Evolutionary conservation across 805 yeast species (phyloP).

Genomic region (Zygoascus ofunaensis): DNA sequence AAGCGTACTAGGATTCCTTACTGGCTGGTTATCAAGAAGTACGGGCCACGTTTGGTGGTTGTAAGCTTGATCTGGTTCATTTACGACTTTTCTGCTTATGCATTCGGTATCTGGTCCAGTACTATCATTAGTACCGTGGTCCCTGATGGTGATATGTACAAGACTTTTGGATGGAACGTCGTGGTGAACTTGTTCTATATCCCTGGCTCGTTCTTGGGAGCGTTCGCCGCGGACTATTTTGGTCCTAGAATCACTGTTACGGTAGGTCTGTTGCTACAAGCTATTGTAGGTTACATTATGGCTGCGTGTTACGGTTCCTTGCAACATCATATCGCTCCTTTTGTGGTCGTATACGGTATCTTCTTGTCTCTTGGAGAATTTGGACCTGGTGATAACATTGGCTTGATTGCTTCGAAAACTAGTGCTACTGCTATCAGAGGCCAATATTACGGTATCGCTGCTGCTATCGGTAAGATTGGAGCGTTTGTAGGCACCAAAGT

Average conservation of each 20-base stretch:
- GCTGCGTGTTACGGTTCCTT: conserved; percentile 57
- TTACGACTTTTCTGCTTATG: conserved; percentile 80
- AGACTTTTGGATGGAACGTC: conserved; percentile 86
- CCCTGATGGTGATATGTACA: conserved; percentile 52
- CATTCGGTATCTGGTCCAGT: conserved; percentile 78
- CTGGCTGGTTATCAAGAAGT: conserved; percentile 59
- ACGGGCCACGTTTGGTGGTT: conserved; percentile 68
- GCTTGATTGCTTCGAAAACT: conserved; percentile 78
- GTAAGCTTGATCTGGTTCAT: conserved; percentile 82
- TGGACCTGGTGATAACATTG: conserved; percentile 91
- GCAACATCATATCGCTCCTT: conserved; percentile 57
- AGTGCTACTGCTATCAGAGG: conserved; percentile 84
- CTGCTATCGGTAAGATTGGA: conserved; percentile 86
- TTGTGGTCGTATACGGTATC: conserved; percentile 81
- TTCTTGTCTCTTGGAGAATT: conserved; percentile 84
- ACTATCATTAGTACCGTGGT: conserved; percentile 55
- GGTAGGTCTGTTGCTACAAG: conserved; percentile 63
- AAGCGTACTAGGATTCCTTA: conserved; percentile 58
- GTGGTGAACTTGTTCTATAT: conserved; percentile 80
- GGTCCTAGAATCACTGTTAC: conserved; percentile 83
- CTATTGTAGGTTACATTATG: conserved; percentile 73
- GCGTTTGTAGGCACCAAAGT: conserved; percentile 86
- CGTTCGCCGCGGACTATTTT: conserved; percentile 69
- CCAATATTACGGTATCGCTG: conserved; percentile 81
- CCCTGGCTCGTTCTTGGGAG: conserved; percentile 87